These are phyloP conservation scores for Pulveroboletus sp. DNA, from an alignment of 768 basidiomycete species.

Conservation along the genomic window DNA sequence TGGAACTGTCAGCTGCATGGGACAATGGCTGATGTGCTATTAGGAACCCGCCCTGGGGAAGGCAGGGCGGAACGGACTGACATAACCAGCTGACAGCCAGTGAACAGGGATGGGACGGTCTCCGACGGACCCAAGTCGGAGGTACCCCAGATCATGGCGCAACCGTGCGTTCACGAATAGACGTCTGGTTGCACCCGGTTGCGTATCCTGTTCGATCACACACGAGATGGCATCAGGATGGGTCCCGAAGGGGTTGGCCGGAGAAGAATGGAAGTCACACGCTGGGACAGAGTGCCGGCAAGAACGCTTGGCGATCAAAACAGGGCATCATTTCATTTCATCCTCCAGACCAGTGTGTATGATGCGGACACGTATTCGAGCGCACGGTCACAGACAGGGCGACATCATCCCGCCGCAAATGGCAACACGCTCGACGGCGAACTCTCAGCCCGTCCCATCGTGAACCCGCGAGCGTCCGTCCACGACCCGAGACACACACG, in stretches of 20 bases:
- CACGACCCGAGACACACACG: no score
- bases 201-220: conserved; percentile 15
- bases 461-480: background rate
- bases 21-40: background rate
- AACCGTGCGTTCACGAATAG: conserved; percentile 9
- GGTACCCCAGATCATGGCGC: conserved; percentile 14
- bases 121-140: conserved; percentile 5
- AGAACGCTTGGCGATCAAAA: conserved; percentile 17
- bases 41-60: background rate
- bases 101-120: no score
- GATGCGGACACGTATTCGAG: conserved; percentile 16
- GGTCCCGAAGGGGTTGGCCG: conserved; percentile 13
- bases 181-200: conserved; percentile 9
- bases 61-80: conserved; percentile 3
- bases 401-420: conserved; percentile 7
- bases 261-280: conserved; percentile 21
- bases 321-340: conserved; percentile 24
- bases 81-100: conserved; percentile 10
- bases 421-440: conserved; percentile 21
- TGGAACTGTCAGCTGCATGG: conserved; percentile 16
- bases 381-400: conserved; percentile 6
- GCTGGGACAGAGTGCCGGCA: conserved; percentile 4
- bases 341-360: background rate
- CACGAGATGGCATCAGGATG: conserved; percentile 16
- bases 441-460: conserved; percentile 7